Base-by-base conservation (phyloP, 805 yeast genomes). In the Myxozyma udenii region DNA sequence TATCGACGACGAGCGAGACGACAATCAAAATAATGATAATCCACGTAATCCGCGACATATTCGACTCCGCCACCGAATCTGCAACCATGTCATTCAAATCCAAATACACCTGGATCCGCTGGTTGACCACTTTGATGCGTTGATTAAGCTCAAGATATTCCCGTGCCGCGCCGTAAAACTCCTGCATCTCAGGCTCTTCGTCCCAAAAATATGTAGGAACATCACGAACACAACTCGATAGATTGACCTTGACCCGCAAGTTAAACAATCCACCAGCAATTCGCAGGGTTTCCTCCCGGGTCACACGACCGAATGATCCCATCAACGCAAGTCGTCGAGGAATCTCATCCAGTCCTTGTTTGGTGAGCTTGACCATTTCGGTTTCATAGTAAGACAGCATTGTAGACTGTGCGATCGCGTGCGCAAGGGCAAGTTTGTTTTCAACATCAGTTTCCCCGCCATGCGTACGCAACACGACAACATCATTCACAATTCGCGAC, bases 131-230 rank as follows among this genome's bases (percentile, higher is more conserved):
- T 64, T 87, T 90, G 26, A 91, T 96, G 48, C 98, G 73, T 68
- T 87, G 96, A 66, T 91, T 97, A 56, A 93, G 90, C 69, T 93
- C 98, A 50, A 93, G 71, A 63, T 93, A 93, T 58, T 93, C 96
- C 52, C 96, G 72, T 50, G 90, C 83, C 1, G 97, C 97, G 32
- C 76, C 75, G 68, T 93, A 93, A 38, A 93, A 72, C 2, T 98
- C 98, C 66, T 91, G 95, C 59, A 93, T 76, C 35, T 95, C 90
- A 3, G 98, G 98, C 69, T 93, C 98, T 56, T 71, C 70, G 26
- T 90, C 86, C 98, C 98, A 93, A 68, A 93, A 93, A 64, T 87
- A 89, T 56, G 88, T 96, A 0, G 98, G 98, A 0, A 96, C 89
- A 64, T 93, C 98, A 48, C 93, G 74, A 21, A 93, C 89, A 58